Evolutionary conservation across 192 early-diverging fungal species (phyloP).

Genomic region (Gamsiella multidivaricata): DNA sequence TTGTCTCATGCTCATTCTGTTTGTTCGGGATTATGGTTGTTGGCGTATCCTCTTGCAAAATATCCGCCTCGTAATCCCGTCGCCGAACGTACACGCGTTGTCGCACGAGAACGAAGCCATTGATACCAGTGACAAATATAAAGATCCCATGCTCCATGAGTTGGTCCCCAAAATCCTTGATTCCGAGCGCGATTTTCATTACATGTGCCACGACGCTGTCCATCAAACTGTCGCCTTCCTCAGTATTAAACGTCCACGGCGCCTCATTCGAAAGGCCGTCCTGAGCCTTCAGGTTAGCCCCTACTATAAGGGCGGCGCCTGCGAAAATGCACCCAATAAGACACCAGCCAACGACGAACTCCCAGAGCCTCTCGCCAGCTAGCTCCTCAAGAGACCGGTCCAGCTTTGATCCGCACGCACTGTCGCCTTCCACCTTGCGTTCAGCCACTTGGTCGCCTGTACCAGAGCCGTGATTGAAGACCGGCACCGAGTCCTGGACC

Average conservation of each 20-base stretch:
- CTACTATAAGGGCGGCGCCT: constrained; percentile 16
- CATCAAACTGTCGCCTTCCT: constrained; percentile 26
- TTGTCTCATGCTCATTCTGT: too few relatives aligned
- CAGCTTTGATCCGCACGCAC: background rate
- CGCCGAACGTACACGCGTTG: constrained; percentile 33
- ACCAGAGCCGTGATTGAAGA: background rate
- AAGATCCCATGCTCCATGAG: constrained; percentile 49
- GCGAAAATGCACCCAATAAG: constrained; percentile 22
- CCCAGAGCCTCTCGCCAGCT: constrained; percentile 28
- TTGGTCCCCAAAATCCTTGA: constrained; percentile 40
- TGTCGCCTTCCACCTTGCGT: background rate
- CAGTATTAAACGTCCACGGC: constrained; percentile 27
- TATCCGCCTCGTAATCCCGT: constrained; percentile 15
- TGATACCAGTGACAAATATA: constrained; percentile 39
- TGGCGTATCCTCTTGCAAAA: constrained; percentile 20
- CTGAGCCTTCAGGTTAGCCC: constrained; percentile 15
- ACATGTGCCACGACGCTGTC: constrained; percentile 29
- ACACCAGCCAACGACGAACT: constrained; percentile 44
- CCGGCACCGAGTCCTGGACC: background rate
- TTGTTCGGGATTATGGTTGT: too few relatives aligned
- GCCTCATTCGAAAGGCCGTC: background rate
- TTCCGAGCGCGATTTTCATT: constrained; percentile 29
- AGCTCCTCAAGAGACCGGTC: background rate
- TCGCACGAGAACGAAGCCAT: constrained; percentile 30
- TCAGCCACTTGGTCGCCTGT: background rate